phyloP scores from a whole-genome alignment of 257 asterid species.

The Craterostigma plantagineum region DNA sequence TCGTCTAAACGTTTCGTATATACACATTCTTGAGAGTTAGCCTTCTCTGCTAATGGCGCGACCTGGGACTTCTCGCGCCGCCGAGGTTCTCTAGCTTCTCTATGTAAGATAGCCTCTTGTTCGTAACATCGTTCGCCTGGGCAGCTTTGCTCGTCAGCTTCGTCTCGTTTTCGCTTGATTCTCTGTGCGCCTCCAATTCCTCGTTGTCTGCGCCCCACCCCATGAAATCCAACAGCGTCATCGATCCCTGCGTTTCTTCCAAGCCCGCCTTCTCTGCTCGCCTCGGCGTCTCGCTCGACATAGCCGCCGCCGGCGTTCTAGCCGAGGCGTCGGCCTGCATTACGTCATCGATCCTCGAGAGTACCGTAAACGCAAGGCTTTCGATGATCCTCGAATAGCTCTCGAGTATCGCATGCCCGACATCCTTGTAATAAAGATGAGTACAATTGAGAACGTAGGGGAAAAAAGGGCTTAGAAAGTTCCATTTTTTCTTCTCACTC shows the following conservation, averaged over 20 bases:
- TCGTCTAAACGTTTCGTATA: no score
- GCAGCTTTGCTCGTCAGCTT: conserved; percentile 19
- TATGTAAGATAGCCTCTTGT: conserved; percentile 49
- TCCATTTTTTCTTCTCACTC: no score
- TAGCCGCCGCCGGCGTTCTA: conserved; percentile 14
- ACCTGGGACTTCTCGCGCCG: conserved; percentile 66
- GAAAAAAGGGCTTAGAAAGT: no score
- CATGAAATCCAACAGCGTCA: conserved; percentile 38
- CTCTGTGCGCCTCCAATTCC: conserved; percentile 8
- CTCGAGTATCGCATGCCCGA: conserved; percentile 77
- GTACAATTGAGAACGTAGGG: no score
- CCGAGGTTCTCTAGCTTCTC: conserved; percentile 56
- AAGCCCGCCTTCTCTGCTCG: no score
- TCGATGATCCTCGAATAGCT: conserved; percentile 89
- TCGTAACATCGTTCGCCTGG: conserved; percentile 11
- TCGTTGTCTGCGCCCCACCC: conserved; percentile 33
- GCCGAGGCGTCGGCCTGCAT: conserved; percentile 48
- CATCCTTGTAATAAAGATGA: conserved; percentile 37
- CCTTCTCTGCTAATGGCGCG: conserved; percentile 44
- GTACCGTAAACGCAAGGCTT: conserved; percentile 58
- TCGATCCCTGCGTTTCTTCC: conserved; percentile 16
- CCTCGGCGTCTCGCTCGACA: conserved; percentile 9
- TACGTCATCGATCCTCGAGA: conserved; percentile 73
- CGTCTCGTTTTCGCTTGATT: conserved; percentile 13
- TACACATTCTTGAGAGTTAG: no score